Evolutionary conservation across 164 flowering plant genomes (phyloP), one percentile per base, ranked within the genome.

Genomic region (Stephania cephalantha): DNA sequence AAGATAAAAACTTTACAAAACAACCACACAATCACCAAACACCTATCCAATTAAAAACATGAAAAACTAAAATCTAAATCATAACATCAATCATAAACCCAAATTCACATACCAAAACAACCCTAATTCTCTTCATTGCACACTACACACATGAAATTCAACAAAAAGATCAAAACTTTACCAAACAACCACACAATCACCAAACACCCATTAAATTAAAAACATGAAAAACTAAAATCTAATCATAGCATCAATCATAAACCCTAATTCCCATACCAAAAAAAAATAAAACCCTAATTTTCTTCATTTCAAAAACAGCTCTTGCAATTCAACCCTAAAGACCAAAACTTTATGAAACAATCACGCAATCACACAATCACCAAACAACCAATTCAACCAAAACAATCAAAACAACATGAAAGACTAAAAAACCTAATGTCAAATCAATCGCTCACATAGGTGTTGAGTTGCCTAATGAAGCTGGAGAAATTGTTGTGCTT

Each of bases 401-500:
- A 48, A 8, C 73, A 64, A 76, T 15, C 15, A 31, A 69, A 53
- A 15, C 68, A 35, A 30, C 11, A 61, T 17, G 31, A 42, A 12
- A 22, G 46, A 64, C 25, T 25, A 35, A 35, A 35, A 35, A 35
- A 2, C 42, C 42, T 35, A 35, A 35, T 35, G 0, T 35, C 42
- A 3, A 20, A 45, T 15, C 7, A 1, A 35, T 20, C 45, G 65
- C 88, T 83, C 63, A 92, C 97, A 75, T 92, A 92, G 48, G 97
- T 92, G 66, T 92, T 92, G 70, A 92, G 93, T 83, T 92, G 97
- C 9, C 97, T 76, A 74, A 92, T 92, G 82, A 92, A 92, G 84
- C 91, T 88, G 79, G 97, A 89, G 86, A 92, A 92, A 76, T 92
- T 92, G 81, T 86, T 92, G 88, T 92, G 97, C 83, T 92, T 92